Conservation (phyloP, 2,329 filamentous ascomycete species). For the Neophaeococcomyces mojaviensis region DNA sequence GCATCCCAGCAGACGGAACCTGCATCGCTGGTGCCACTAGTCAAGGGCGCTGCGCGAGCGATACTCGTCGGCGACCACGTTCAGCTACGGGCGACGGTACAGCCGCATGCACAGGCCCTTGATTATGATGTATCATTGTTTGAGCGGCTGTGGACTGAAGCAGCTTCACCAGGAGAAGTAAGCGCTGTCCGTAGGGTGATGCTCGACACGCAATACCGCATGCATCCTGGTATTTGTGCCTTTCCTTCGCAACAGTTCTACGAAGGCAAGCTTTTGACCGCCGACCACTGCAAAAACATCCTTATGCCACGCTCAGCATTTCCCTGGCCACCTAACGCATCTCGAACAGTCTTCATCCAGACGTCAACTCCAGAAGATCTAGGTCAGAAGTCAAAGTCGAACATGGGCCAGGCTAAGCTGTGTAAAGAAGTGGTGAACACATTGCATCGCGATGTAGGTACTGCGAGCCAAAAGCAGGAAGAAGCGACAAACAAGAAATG, state of each 20-base stretch:
- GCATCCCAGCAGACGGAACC: slow-evolving; percentile 43
- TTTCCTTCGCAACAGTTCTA: slow-evolving; percentile 39
- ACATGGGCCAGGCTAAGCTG: slow-evolving; percentile 32
- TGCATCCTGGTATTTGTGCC: slow-evolving; percentile 34
- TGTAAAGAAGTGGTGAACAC: slow-evolving; percentile 30
- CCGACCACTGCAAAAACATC: slow-evolving; percentile 7
- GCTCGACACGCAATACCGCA: slow-evolving; percentile 41
- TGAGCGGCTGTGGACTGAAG: slow-evolving; percentile 32
- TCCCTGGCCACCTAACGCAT: not conserved
- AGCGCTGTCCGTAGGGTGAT: slow-evolving; percentile 28
- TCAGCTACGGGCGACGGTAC: slow-evolving; percentile 39
- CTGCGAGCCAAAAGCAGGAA: not conserved
- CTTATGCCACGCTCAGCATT: not conserved
- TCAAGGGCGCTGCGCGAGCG: slow-evolving; percentile 23
- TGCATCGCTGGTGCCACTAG: slow-evolving; percentile 33
- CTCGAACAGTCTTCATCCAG: slow-evolving; percentile 29
- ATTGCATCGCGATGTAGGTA: slow-evolving; percentile 15
- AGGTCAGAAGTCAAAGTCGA: slow-evolving; percentile 34
- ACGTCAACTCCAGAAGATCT: slow-evolving; percentile 31
- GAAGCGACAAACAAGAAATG: slow-evolving; percentile 1
- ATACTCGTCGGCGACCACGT: slow-evolving; percentile 43
- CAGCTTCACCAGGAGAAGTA: slow-evolving; percentile 1
- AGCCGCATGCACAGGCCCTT: slow-evolving; percentile 28
- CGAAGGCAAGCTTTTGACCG: slow-evolving; percentile 29
- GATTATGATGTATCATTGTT: slow-evolving; percentile 39